These are phyloP conservation scores for Phytopythium ostracodes DNA, from an alignment of 352 stramenopile species.

Conservation along the genomic window DNA sequence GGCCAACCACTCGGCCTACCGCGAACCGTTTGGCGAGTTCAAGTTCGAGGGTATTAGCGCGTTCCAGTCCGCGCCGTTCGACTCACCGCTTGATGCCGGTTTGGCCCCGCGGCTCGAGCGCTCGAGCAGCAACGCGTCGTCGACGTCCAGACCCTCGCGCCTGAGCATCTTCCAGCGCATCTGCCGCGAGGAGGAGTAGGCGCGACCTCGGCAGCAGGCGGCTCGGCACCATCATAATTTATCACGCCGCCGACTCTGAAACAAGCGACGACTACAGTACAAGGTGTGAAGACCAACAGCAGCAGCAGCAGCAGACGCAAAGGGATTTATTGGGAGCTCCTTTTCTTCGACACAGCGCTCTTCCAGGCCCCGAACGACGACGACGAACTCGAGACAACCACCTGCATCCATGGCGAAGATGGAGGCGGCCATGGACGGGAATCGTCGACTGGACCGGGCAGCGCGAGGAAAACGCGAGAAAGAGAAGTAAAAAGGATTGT, in stretches of 20 bases:
- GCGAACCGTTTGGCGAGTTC: conserved; percentile 50
- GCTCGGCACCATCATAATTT: conserved; percentile 39
- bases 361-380: background rate
- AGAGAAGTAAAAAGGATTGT: conserved; percentile 2
- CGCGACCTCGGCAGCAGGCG: background rate
- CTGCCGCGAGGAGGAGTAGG: conserved; percentile 62
- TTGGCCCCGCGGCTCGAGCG: conserved; percentile 26
- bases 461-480: background rate
- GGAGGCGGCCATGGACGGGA: background rate
- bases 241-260: conserved; percentile 16
- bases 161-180: conserved; percentile 83
- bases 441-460: background rate
- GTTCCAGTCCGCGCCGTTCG: conserved; percentile 26
- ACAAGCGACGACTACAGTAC: conserved; percentile 1
- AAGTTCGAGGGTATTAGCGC: conserved; percentile 12
- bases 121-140: conserved; percentile 34
- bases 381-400: no score
- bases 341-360: background rate
- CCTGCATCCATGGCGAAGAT: no score
- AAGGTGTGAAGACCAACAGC: background rate
- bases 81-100: conserved; percentile 23
- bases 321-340: conserved; percentile 4
- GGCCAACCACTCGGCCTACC: conserved; percentile 12
- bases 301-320: background rate
- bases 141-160: no score